phyloP scores from a whole-genome alignment of 768 basidiomycete species.

The Ramaria rubella region DNA sequence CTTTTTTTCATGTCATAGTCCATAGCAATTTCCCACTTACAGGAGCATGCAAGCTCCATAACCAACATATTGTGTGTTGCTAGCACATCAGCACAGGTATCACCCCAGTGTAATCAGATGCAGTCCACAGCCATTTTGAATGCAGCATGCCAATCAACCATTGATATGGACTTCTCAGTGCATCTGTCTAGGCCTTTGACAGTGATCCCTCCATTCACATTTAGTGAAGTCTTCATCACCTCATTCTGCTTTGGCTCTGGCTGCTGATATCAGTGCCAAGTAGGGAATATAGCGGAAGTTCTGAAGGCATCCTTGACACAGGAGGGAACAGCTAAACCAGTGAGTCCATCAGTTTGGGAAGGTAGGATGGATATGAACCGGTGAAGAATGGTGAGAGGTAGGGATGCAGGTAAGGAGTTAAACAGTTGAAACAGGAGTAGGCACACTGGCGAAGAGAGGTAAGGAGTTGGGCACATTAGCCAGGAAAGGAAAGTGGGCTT shows the following conservation, averaged over 20 bases:
- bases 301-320: conserved; percentile 14
- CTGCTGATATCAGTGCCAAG: conserved; percentile 14
- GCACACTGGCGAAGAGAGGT: too few relatives aligned
- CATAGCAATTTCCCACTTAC: too few relatives aligned
- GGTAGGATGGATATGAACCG: neutral
- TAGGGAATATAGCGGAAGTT: conserved; percentile 20
- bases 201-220: conserved; percentile 7
- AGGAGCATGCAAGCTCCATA: neutral
- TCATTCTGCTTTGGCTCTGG: conserved; percentile 10
- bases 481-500: too few relatives aligned
- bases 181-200: conserved; percentile 17
- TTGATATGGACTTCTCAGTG: conserved; percentile 16
- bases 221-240: conserved; percentile 19
- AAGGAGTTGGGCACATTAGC: too few relatives aligned
- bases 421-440: too few relatives aligned
- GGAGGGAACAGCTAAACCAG: conserved; percentile 17
- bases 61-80: neutral
- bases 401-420: neutral
- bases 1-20: neutral
- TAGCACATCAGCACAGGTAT: neutral
- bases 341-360: neutral
- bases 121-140: neutral
- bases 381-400: neutral
- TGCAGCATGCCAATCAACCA: neutral
- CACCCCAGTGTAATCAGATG: too few relatives aligned